phyloP scores from a whole-genome alignment of 2,329 filamentous ascomycete genomes.

The Pseudogymnoascus sp. region DNA sequence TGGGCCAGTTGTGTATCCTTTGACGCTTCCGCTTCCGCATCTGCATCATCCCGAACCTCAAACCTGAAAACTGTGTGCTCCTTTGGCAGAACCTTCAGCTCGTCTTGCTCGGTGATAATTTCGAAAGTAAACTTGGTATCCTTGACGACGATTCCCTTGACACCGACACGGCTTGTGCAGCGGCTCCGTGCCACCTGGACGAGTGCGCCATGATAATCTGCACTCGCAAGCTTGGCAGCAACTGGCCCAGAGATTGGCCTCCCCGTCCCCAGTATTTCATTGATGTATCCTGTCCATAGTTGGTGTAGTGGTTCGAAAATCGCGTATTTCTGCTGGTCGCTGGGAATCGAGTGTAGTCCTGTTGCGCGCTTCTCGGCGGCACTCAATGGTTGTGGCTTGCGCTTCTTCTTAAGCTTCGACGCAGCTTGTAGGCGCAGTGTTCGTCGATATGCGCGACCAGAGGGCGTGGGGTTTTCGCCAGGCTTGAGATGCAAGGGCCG shows the following conservation, averaged over 20 bases:
- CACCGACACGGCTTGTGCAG: slow-evolving; percentile 73
- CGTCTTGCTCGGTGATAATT: slow-evolving; percentile 63
- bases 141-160: slow-evolving; percentile 78
- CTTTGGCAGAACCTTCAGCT: slow-evolving; percentile 76
- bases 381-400: slow-evolving; percentile 61
- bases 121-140: slow-evolving; percentile 84
- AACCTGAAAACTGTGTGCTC: slow-evolving; percentile 82
- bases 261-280: slow-evolving; percentile 61
- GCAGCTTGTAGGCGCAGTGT: slow-evolving; percentile 29
- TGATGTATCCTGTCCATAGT: slow-evolving; percentile 80
- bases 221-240: slow-evolving; percentile 70
- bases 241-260: slow-evolving; percentile 31
- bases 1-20: slow-evolving; percentile 19
- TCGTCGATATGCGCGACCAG: slow-evolving; percentile 46
- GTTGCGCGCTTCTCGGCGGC: slow-evolving; percentile 68
- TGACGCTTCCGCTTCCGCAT: slow-evolving; percentile 17
- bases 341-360: slow-evolving; percentile 66
- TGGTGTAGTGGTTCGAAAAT: slow-evolving; percentile 69
- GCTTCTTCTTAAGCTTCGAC: slow-evolving; percentile 34
- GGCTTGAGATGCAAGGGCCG: slow-evolving; percentile 73
- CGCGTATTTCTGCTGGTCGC: slow-evolving; percentile 58
- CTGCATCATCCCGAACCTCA: slow-evolving; percentile 38
- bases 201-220: slow-evolving; percentile 83
- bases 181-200: slow-evolving; percentile 74
- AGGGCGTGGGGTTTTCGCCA: slow-evolving; percentile 42